phyloP scores from a whole-genome alignment of 2,329 filamentous ascomycete genomes.

The Huntiella moniliformis region DNA sequence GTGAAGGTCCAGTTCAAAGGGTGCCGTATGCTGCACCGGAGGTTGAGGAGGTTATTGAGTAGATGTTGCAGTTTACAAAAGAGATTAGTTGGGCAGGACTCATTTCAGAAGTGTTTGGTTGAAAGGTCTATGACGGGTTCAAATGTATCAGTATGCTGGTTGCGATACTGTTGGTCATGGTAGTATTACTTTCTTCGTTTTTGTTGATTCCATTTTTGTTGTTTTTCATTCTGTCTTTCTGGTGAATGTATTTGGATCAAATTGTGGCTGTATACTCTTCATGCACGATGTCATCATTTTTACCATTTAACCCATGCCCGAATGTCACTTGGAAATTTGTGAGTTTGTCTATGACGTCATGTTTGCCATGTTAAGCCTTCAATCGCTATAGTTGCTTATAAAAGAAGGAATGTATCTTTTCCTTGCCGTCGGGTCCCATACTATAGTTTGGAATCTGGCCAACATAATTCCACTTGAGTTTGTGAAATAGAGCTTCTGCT shows the following conservation, averaged over 20 bases:
- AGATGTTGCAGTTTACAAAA: conserved; percentile 10
- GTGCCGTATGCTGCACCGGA: conserved; percentile 28
- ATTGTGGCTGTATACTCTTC: neutral
- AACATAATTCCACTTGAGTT: conserved; percentile 35
- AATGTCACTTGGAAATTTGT: neutral
- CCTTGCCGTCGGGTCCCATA: conserved; percentile 27
- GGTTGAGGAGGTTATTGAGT: conserved; percentile 35
- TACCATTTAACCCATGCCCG: neutral
- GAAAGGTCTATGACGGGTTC: no score
- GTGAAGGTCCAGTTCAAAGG: conserved; percentile 4
- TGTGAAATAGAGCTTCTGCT: conserved; percentile 34
- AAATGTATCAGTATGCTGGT: no score
- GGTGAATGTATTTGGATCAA: neutral
- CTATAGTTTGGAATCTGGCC: conserved; percentile 37
- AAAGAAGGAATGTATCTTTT: conserved; percentile 35
- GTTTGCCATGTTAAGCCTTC: neutral
- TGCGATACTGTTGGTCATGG: neutral
- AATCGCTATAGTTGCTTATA: conserved; percentile 33
- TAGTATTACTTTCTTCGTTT: neutral
- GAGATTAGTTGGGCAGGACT: no score
- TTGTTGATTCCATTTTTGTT: neutral
- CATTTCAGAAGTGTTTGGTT: no score
- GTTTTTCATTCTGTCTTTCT: neutral
- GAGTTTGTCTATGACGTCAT: neutral
- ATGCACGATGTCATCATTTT: neutral